A percentile compares a stretch with the other conserved stretches of the same genome.
Conservation (phyloP, 352 stramenopile species). For the Phytophthora fragariaefolia region DNA sequence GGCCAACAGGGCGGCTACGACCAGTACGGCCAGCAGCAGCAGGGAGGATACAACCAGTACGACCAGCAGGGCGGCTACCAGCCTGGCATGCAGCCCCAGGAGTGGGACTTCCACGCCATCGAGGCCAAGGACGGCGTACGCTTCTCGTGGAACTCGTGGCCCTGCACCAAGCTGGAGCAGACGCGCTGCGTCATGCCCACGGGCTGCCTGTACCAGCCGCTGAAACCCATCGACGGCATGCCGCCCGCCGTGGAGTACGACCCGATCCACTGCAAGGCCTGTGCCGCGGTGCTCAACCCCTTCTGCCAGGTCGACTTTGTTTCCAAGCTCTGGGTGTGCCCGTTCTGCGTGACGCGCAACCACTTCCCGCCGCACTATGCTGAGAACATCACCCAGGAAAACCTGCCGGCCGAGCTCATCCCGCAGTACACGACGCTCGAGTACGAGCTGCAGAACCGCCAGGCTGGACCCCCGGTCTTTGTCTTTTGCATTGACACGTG, state of each 20-base stretch:
- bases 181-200: conserved; percentile 98
- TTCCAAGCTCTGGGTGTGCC: conserved; percentile 99
- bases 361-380: conserved; percentile 96
- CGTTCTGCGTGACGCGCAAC: conserved; percentile 99
- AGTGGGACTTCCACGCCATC: conserved; percentile 88
- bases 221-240: conserved; percentile 97
- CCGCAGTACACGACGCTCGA: conserved; percentile 99
- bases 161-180: conserved; percentile 97
- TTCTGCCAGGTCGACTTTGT: conserved; percentile 99
- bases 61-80: conserved; percentile 49
- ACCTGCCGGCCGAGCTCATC: conserved; percentile 99
- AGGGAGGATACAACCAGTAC: conserved; percentile 58
- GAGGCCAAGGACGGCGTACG: conserved; percentile 94
- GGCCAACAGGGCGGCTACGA: conserved; percentile 43
- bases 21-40: conserved; percentile 44
- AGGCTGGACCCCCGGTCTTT: conserved; percentile 97
- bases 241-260: conserved; percentile 96
- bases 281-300: conserved; percentile 97
- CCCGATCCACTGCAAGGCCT: conserved; percentile 98
- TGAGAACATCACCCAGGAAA: conserved; percentile 98
- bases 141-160: conserved; percentile 99
- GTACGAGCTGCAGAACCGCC: conserved; percentile 96
- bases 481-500: conserved; percentile 99
- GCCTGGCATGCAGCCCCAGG: conserved; percentile 75
- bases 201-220: conserved; percentile 94